Base-by-base conservation (phyloP, 176 grass and related monocot species). In the Ampelocalamus luodianensis region DNA sequence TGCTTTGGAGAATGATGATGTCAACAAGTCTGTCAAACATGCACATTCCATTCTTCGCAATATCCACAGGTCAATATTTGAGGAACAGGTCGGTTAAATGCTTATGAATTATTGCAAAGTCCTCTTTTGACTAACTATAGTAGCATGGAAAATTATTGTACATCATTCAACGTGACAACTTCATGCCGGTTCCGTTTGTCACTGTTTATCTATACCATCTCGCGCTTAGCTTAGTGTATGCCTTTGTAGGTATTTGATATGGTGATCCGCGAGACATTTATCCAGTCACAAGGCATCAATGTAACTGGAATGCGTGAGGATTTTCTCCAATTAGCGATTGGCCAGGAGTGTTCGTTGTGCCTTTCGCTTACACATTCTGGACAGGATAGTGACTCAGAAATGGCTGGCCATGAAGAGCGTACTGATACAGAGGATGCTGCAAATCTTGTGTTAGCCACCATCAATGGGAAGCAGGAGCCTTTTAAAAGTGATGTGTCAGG, bases 301-400 rank as follows among this genome's bases (percentile, higher is more conserved):
- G 91, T 95, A 58, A 98, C 96, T 85, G 96, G 93, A 73, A 94
- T 98, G 93, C 81, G 78, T 9, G 91, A 98, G 86, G 91, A 93
- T 82, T 90, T 98, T 87, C 88, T 98, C 82, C 91, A 98, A 64
- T 83, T 98, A 87, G 88, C 92, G 10, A 89, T 98, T 92, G 93
- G 91, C 82, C 96, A 92, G 80, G 91, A 95, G 65, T 92, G 69
- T 84, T 94, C 88, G 7, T 81, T 98, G 86, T 94, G 89, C 56
- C 85, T 98, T 68, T 93, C 77, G 1, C 93, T 98, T 81, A 81
- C 76, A 67, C 82, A 87, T 49, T 90, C 78, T 85, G 88, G 65
- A 71, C 64, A 82, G 49, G 82, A 86, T 38, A 80, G 79, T 71
- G 87, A 74, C 24, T 76, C 83, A 51, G 80, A 80, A 76, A 83